Evolutionary conservation across 306 rosid genomes (phyloP), one percentile per base, ranked within the genome.

Genomic region (Pyrus bretschneideri): DNA sequence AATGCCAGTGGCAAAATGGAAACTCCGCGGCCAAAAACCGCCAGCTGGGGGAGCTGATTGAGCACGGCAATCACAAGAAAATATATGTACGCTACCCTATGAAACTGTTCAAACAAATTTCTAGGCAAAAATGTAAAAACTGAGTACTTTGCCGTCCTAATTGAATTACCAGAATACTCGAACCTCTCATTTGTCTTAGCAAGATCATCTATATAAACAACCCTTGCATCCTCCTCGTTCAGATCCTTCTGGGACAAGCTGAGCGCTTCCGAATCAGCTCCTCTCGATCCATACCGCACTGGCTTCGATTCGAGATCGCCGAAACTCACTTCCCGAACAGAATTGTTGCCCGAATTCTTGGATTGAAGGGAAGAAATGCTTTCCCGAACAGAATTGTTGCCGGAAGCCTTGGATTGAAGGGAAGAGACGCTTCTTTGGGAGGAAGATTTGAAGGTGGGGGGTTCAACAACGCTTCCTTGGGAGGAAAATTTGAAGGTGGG

Each of bases 21-120:
- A 76, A 82, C 97, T 70, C 90, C 90, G 74, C 97, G 84, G 27
- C 97, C 97, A 71, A 95, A 92, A 62, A 95, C 99, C 2, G 99
- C 97, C 38, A 95, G 87, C 85, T 90, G 97, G 70, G 99, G 97
- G 11, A 95, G 88, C 87, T 95, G 99, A 87, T 95, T 95, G 33
- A 95, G 97, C 60, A 95, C 69, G 4, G 97, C 99, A 73, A 95
- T 92, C 51, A 78, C 81, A 69, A 95, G 96, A 76, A 95, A 95
- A 81, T 95, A 95, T 52, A 95, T 17, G 74, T 95, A 95, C 52
- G 99, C 99, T 82, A 95, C 96, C 81, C 99, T 92, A 81, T 95
- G 99, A 67, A 95, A 92, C 72, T 95, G 99, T 74, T 95, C 99
- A 76, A 89, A 95, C 74, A 95, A 78, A 86, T 95, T 95, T 76